Conservation (phyloP, 2,329 filamentous ascomycete species). For the Curvularia sp. region DNA sequence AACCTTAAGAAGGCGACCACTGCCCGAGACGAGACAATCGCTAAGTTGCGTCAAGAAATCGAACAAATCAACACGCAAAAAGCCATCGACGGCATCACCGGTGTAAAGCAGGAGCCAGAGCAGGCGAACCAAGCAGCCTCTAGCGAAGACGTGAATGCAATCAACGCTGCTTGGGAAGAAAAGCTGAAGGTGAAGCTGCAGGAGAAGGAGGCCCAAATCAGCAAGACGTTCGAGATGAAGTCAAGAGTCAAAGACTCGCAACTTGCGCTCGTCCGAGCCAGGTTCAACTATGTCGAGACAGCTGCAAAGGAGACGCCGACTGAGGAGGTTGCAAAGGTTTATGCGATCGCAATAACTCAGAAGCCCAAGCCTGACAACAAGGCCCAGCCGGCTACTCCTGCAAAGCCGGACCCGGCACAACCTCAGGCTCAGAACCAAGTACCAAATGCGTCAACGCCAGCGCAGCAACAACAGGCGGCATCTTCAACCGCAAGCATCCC, state of each 20-base stretch:
- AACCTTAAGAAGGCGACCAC: conserved; percentile 14
- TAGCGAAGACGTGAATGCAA: conserved; percentile 26
- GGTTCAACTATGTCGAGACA: conserved; percentile 78
- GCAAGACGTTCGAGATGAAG: conserved; percentile 64
- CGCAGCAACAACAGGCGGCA: conserved; percentile 23
- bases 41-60: conserved; percentile 17
- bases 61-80: conserved; percentile 24
- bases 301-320: conserved; percentile 87
- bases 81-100: conserved; percentile 13
- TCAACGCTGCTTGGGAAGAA: conserved; percentile 48
- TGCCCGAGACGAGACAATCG: conserved; percentile 8
- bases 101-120: conserved; percentile 23
- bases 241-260: conserved; percentile 75
- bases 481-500: conserved; percentile 6
- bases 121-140: conserved; percentile 22
- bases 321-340: conserved; percentile 83
- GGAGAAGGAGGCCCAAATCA: conserved; percentile 61
- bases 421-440: conserved; percentile 5
- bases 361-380: conserved; percentile 59
- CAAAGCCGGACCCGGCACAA: conserved; percentile 19
- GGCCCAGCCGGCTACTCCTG: conserved; percentile 29
- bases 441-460: conserved; percentile 10
- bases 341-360: conserved; percentile 76
- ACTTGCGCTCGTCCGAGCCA: conserved; percentile 68
- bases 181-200: conserved; percentile 47